Evolutionary conservation across 371 early-diverging fungal species (phyloP), one percentile per base, ranked within the genome.

Genomic region (Capniomyces stellatus): DNA sequence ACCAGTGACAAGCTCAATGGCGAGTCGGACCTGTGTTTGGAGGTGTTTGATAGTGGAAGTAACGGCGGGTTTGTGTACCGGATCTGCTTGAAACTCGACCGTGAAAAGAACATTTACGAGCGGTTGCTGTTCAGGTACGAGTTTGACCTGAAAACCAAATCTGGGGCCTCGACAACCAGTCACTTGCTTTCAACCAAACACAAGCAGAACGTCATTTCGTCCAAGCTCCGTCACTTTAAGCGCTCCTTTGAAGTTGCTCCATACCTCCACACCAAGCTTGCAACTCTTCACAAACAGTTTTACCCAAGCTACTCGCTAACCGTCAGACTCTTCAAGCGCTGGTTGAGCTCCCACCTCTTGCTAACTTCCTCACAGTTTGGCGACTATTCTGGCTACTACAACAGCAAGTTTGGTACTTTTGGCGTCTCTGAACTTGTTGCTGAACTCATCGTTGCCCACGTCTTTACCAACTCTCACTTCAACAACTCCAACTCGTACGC

Each of bases 241-340:
- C 70, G 61, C 23, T 58, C 59, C 51, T 75, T 78, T 57, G 66
- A 62, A 21, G 70, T 78, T 58, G 64, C 71, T 23, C 78, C 78
- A 28, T 61, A 62, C 46, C 84, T 82, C 62, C 81, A 81, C 18
- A 75, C 74, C 43, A 72, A 71, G 50, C 64, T 87, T 13, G 82
- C 81, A 58, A 76, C 76, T n/a, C 66, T 83, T 39, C 78, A 79
- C 62, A 78, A 78, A 55, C 58, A 58, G 40, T 69, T 70, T 54
- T 75, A 71, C 56, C 78, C 83, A 27, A 75, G 81, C 0, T 74
- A 75, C 23, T 81, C 85, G 21, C 60, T 73, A 30, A 81, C 84
- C 0, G 74, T 87, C 29, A 80, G 92, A 15, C 64, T 94, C 25
- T 67, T 77, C 21, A 92, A 92, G 71, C 77, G 89, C 51, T 95